Conservation (phyloP, 163 green algal genomes). For the Volvox carteri region DNA sequence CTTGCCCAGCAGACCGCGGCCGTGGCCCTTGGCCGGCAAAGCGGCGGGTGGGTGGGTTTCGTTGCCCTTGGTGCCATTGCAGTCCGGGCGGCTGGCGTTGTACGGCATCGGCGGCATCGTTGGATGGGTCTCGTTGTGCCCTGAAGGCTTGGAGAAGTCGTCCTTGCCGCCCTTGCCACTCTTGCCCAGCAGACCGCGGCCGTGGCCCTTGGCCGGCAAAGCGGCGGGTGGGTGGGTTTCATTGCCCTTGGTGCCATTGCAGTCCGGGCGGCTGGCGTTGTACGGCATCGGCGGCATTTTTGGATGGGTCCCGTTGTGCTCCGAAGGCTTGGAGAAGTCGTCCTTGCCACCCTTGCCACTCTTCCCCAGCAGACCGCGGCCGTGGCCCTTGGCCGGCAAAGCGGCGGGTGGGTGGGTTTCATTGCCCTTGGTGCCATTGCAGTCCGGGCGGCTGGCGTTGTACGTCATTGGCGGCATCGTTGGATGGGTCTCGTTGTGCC, state of each 20-base stretch:
- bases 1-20: no score
- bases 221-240: no score
- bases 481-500: background rate
- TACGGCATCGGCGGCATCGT: no score
- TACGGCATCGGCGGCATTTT: background rate
- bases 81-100: no score
- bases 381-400: background rate
- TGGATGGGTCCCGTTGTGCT: background rate
- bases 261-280: conserved; percentile 4
- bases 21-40: no score
- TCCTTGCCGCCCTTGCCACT: background rate
- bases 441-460: background rate
- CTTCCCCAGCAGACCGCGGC: background rate
- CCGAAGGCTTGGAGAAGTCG: background rate
- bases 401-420: no score
- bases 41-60: no score
- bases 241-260: background rate
- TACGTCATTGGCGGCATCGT: background rate
- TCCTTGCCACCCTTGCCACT: background rate
- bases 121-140: background rate
- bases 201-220: background rate
- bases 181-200: background rate
- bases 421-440: background rate
- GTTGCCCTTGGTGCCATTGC: no score
- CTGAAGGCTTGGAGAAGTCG: background rate